Evolutionary conservation across 805 yeast genomes (phyloP).

Genomic region (Zygotorulaspora danielsina): DNA sequence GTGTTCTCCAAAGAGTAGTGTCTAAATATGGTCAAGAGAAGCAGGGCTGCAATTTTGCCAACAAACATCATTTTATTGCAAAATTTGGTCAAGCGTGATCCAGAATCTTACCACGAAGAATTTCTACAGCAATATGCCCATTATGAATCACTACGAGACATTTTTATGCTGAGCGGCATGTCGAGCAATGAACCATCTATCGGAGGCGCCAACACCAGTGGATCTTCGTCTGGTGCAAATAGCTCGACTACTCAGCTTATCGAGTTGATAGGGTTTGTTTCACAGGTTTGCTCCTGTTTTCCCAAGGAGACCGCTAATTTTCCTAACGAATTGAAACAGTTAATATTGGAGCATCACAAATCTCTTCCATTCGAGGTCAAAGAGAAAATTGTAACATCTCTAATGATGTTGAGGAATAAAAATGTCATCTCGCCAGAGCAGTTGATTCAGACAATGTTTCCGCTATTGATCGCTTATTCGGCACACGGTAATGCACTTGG

Average conservation of each 20-base stretch:
- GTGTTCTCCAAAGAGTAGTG: no score
- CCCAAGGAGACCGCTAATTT: constrained; percentile 83
- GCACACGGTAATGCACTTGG: constrained; percentile 42
- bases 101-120: constrained; percentile 90
- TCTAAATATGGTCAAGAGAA: constrained; percentile 66
- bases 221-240: constrained; percentile 20
- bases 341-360: constrained; percentile 71
- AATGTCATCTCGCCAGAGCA: constrained; percentile 72
- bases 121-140: constrained; percentile 89
- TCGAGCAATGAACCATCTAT: constrained; percentile 15
- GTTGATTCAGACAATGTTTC: constrained; percentile 82
- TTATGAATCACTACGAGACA: constrained; percentile 85
- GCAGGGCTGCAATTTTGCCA: constrained; percentile 91
- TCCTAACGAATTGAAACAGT: constrained; percentile 71
- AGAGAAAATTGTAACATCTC: constrained; percentile 85
- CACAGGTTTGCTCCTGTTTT: constrained; percentile 87
- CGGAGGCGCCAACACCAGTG: constrained; percentile 45
- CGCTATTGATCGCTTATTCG: constrained; percentile 66
- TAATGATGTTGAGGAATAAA: constrained; percentile 87
- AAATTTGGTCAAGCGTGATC: constrained; percentile 89
- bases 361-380: constrained; percentile 79
- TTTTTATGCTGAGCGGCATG: constrained; percentile 59
- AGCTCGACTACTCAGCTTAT: constrained; percentile 49
- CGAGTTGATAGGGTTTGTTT: constrained; percentile 82
- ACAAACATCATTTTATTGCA: constrained; percentile 87